These are phyloP conservation scores for Luffa aegyptiaca DNA, from an alignment of 306 rosid species.

Conservation along the genomic window DNA sequence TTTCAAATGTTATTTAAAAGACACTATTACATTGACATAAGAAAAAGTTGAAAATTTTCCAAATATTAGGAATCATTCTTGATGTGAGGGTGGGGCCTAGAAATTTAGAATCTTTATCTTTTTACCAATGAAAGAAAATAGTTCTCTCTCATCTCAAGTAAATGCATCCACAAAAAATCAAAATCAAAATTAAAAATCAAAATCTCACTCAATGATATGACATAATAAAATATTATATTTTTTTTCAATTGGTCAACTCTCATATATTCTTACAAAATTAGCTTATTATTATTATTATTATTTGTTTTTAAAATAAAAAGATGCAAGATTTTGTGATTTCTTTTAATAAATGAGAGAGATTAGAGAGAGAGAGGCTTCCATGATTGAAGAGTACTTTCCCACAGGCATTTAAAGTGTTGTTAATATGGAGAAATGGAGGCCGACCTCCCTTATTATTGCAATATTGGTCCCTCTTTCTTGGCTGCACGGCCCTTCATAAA, in stretches of 20 bases:
- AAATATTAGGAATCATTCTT: too few relatives aligned
- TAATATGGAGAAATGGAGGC: background rate
- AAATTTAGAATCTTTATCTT: too few relatives aligned
- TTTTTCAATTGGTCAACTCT: background rate
- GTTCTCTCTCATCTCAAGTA: too few relatives aligned
- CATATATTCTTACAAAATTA: background rate
- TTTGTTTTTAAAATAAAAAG: background rate
- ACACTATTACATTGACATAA: too few relatives aligned
- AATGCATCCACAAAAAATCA: too few relatives aligned
- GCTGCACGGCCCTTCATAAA: background rate
- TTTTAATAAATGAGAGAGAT: background rate
- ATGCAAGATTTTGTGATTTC: background rate
- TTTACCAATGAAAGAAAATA: too few relatives aligned
- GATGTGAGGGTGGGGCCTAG: too few relatives aligned
- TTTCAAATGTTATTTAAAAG: too few relatives aligned
- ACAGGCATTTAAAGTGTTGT: background rate
- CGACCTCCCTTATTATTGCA: background rate
- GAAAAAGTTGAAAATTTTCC: too few relatives aligned
- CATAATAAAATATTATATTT: too few relatives aligned
- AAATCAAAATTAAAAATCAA: too few relatives aligned
- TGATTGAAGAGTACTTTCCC: background rate
- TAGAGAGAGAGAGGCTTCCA: background rate
- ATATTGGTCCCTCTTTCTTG: background rate
- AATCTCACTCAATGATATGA: too few relatives aligned
- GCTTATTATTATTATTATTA: background rate